Evolutionary conservation across 495 filamentous ascomycete species (phyloP), one percentile per base, ranked within the genome.

Genomic region (Diplogelasinospora grovesii): DNA sequence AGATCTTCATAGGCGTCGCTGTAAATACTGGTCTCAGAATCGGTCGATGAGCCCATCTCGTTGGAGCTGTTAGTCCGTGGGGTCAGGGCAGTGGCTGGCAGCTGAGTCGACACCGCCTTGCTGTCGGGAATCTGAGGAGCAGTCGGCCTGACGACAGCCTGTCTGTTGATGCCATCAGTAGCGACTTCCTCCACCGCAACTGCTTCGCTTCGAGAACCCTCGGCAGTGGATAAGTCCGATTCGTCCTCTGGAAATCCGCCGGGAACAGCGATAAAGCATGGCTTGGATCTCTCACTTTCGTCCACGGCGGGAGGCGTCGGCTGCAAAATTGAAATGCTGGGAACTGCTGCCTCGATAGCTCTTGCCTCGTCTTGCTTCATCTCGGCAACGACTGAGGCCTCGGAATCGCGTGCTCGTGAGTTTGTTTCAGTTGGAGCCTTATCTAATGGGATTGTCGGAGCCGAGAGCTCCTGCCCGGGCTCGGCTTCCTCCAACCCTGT

Each of bases 1-100:
- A 84, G 62, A 39, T 87, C 83, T 53, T 95, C 89, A 28, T 81
- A 81, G 2, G 89, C 89, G 70, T 95, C 89, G 52, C 85, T 92
- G 59, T 90, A 95, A 33, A 90, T 73, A 59, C 84, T 90, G 43
- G 49, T 50, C 22, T 52, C 60, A 0, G 62, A 66, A 35, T 65
- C 60, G 34, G 35, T 59, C 7, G 57, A 52, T 5, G 35, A 36
- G n/a, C 54, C 47, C 15, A 32, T 4, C 9, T 22, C 27, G 36
- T 10, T 2, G 25, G 21, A 11, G 34, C 14, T 5, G 26, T 25
- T 9, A 36, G 5, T 1, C 40, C n/a, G n/a, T n/a, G n/a, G n/a
- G n/a, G n/a, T n/a, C n/a, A n/a, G 38, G 13, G 19, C 27, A 1
- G 30, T 16, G 4, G 39, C 8, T 2, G 34, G 38, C 5, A 36